Evolutionary conservation across 2,329 filamentous ascomycete species (phyloP).

Genomic region (Penicillium crustosum): DNA sequence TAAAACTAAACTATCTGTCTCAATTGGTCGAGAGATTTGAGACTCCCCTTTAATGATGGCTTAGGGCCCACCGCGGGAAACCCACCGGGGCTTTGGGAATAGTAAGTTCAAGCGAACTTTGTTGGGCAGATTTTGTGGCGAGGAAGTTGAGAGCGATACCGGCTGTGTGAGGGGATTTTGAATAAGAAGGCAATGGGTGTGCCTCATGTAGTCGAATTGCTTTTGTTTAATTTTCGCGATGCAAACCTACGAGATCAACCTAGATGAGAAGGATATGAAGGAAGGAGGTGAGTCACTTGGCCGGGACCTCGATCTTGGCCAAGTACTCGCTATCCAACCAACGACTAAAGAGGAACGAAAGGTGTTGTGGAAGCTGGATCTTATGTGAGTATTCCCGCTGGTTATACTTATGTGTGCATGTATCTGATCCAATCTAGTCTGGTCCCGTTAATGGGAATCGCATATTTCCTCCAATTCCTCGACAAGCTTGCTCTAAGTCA

Average conservation of each 20-base stretch:
- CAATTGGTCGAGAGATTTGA: neutral
- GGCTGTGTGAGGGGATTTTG: neutral
- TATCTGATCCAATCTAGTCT: too few species aligned
- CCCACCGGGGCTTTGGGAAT: constrained; percentile 4
- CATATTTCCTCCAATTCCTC: too few species aligned
- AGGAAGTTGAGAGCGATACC: neutral
- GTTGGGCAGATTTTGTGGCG: neutral
- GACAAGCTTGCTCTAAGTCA: too few species aligned
- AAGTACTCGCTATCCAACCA: constrained; percentile 15
- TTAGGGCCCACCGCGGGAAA: constrained; percentile 15
- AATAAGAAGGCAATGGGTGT: neutral
- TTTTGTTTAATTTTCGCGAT: neutral
- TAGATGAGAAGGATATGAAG: constrained; percentile 13
- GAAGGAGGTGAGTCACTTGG: constrained; percentile 2
- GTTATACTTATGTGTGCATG: neutral
- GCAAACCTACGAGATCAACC: neutral
- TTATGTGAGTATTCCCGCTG: constrained; percentile 8
- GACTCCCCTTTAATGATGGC: neutral
- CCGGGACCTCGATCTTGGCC: neutral
- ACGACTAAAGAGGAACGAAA: constrained; percentile 14
- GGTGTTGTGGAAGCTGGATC: constrained; percentile 17
- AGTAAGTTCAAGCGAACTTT: constrained; percentile 13
- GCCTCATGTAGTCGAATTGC: neutral
- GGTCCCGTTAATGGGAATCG: too few species aligned
- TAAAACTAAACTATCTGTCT: neutral